Conservation (phyloP, 257 asterid species). For the Solanum chilense region DNA sequence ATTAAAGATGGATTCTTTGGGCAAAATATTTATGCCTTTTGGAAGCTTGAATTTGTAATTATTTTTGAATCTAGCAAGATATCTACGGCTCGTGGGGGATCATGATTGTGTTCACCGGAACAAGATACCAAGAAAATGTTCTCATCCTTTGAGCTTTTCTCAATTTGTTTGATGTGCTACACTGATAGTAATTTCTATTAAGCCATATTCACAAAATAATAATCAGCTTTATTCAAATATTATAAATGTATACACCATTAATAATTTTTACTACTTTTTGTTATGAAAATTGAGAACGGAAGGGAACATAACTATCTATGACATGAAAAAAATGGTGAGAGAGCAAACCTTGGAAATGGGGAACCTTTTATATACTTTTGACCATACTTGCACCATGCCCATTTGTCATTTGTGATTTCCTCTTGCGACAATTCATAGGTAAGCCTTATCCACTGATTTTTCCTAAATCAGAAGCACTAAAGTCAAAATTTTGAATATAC, state of each 20-base stretch:
- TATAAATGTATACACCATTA: neutral
- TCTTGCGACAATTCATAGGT: neutral
- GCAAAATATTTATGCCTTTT: too few species aligned
- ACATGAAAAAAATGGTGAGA: neutral
- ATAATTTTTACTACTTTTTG: neutral
- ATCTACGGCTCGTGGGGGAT: neutral
- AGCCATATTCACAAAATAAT: neutral
- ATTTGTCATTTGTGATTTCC: neutral
- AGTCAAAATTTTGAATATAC: too few species aligned
- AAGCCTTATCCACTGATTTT: too few species aligned
- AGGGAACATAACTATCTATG: neutral
- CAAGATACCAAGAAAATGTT: neutral
- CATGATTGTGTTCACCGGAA: neutral
- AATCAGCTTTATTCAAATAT: too few species aligned
- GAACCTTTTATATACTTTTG: neutral
- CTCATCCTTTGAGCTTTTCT: neutral
- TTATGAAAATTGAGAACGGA: neutral
- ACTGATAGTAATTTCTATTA: too few species aligned
- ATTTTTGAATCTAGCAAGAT: neutral
- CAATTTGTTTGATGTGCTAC: neutral
- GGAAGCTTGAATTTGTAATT: neutral
- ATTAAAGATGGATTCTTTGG: neutral
- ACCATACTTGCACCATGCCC: neutral
- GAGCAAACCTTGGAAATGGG: too few species aligned
- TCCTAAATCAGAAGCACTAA: too few species aligned